Evolutionary conservation across 2,329 filamentous ascomycete species (phyloP).

Genomic region (Nemania bipapillata): DNA sequence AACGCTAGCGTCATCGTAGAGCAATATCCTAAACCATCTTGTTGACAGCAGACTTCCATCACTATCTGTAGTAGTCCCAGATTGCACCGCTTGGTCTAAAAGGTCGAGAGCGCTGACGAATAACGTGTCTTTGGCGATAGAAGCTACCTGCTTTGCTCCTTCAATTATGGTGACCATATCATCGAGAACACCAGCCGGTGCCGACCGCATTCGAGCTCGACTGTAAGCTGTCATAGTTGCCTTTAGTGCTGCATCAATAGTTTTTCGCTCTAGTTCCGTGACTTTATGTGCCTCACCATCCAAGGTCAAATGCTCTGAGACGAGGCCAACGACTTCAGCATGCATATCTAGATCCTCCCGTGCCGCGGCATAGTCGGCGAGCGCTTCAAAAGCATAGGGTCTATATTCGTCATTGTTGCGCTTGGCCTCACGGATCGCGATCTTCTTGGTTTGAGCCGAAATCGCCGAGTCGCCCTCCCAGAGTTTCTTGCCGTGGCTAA

Average conservation of each 20-base stretch:
- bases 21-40: slow-evolving; percentile 60
- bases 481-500: slow-evolving; percentile 69
- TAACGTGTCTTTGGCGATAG: slow-evolving; percentile 63
- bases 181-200: slow-evolving; percentile 54
- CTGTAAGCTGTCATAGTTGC: slow-evolving; percentile 63
- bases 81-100: slow-evolving; percentile 55
- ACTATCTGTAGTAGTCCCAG: slow-evolving; percentile 33
- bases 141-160: slow-evolving; percentile 50
- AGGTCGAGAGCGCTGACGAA: slow-evolving; percentile 62
- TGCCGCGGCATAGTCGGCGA: slow-evolving; percentile 77
- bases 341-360: slow-evolving; percentile 77
- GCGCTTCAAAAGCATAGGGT: slow-evolving; percentile 75
- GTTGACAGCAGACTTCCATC: slow-evolving; percentile 43
- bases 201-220: slow-evolving; percentile 53
- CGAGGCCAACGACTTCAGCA: slow-evolving; percentile 71
- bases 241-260: slow-evolving; percentile 63
- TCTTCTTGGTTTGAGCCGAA: slow-evolving; percentile 77
- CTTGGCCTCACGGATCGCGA: slow-evolving; percentile 86
- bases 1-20: slow-evolving; percentile 58
- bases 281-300: slow-evolving; percentile 56
- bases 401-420: slow-evolving; percentile 88
- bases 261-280: slow-evolving; percentile 57
- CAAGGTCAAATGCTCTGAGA: slow-evolving; percentile 70
- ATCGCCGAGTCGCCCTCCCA: slow-evolving; percentile 65
- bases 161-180: slow-evolving; percentile 56